Base-by-base conservation (phyloP, 805 yeast species). In the Yarrowia sp. region DNA sequence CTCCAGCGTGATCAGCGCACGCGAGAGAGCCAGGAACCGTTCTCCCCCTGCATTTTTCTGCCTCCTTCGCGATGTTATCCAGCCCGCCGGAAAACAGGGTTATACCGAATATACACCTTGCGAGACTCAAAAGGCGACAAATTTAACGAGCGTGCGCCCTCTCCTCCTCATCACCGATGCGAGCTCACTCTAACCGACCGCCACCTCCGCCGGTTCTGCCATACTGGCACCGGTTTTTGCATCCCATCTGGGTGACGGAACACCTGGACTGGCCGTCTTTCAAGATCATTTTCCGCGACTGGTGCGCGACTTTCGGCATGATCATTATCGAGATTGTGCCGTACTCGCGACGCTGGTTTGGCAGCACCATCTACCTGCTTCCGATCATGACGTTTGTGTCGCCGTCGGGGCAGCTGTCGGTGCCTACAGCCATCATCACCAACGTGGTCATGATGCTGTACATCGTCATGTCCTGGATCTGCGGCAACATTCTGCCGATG, bases 161-260 rank as follows among this genome's bases (percentile, higher is more conserved):
- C 51, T 44, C 24, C 10, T 46, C 55, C 18, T 24, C 10, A 18
- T 18, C 38, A 21, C n/a, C 27, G n/a, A 31, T 47, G 55, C 55
- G 58, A 51, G 58, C 58, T 13, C 42, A 51, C 16, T 32, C 58
- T 22, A 55, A 55, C 8, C 61, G 61, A n/a, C 61, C 61, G 13
- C 47, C 47, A 6, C 47, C 47, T 2, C 61, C 61, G 1, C 47
- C 47, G 27, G 36, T 21, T 2, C 33, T 33, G 35, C 61, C 61
- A 2, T 55, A 29, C 18, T 51, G 46, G 47, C 47, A 55, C 38
- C 46, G 61, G 6, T 38, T 55, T n/a, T 8, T 55, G 35, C 61
- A 39, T 19, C 61, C 61, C 36, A 19, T 27, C 27, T 55, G 61
- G 61, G 19, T 55, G 16, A 38, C 47, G 21, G 38, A 55, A 9